Conservation (phyloP, 805 yeast genomes). For the Aciculoconidium aculeatum region DNA sequence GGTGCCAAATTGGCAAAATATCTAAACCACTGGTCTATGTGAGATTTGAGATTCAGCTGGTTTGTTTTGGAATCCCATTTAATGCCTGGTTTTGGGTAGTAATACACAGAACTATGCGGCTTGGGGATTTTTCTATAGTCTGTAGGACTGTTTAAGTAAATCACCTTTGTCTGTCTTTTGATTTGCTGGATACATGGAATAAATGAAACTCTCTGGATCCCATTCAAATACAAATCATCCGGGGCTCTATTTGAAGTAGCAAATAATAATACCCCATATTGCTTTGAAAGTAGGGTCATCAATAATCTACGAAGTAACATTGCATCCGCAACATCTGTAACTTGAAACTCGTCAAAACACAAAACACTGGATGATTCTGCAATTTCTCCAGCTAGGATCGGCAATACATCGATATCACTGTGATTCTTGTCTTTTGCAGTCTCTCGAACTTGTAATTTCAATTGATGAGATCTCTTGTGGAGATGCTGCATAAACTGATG, state of each 20-base stretch:
- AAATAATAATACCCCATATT: constrained; percentile 81
- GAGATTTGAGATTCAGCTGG: constrained; percentile 47
- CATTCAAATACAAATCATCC: constrained; percentile 86
- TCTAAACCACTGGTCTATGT: constrained; percentile 70
- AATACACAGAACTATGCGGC: constrained; percentile 76
- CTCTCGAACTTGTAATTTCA: constrained; percentile 31
- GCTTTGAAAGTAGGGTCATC: constrained; percentile 57
- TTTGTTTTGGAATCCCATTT: constrained; percentile 48
- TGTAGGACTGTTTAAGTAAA: constrained; percentile 81
- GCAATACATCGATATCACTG: constrained; percentile 71
- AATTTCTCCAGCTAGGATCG: constrained; percentile 76
- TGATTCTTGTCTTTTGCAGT: constrained; percentile 38
- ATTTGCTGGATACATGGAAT: constrained; percentile 86
- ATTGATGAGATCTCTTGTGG: constrained; percentile 80
- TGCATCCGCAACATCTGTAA: constrained; percentile 97
- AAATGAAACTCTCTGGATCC: constrained; percentile 87
- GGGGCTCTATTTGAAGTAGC: constrained; percentile 96
- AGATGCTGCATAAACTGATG: constrained; percentile 95
- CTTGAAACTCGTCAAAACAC: constrained; percentile 97
- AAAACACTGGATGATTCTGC: constrained; percentile 70
- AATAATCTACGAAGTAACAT: constrained; percentile 82
- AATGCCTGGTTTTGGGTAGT: constrained; percentile 62
- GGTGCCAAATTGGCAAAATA: constrained; percentile 57
- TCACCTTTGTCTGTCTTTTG: constrained; percentile 67
- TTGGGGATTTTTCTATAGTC: constrained; percentile 88